Base-by-base conservation (phyloP, 192 early-diverging fungal genomes). In the Lunasporangiospora selenospora region DNA sequence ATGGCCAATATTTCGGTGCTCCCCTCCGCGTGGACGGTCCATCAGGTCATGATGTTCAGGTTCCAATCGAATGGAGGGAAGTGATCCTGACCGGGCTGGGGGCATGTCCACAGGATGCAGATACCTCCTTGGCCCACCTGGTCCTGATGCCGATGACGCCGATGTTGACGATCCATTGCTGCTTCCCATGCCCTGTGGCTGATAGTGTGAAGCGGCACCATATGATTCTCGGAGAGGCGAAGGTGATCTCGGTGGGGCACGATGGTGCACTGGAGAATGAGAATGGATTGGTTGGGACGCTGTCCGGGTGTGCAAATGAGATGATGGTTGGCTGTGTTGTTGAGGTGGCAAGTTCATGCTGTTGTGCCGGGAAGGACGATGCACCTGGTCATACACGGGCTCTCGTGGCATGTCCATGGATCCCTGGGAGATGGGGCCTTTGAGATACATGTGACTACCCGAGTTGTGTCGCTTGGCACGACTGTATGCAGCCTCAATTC, bases 21-120 rank as follows among this genome's bases (percentile, higher is more conserved):
- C n/a, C n/a, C n/a, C n/a, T 9, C 47, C 50, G 4, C 43, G 69
- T 15, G 49, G 63, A 12, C 19, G 53, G 12, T 49, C 3, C 8
- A 53, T n/a, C n/a, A n/a, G 41, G 3, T 69, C 56, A 4, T 42
- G 57, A 43, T 48, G 65, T 4, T 69, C 65, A 4, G 57, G 34
- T 18, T 59, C 57, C 13, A 69, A n/a, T 39, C 65, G 65, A 47
- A 69, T 69, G 2, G 69, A 73, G 11, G 69, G 69, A 39, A 73
- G 42, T 4, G 69, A 73, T 21, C 69, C 69, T 13, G 69, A 36
- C 11, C 69, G 69, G 30, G 59, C 45, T 2, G 69, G 58, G 5
- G 53, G 69, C 0, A 58, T 41, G 24, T 73, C 67, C 9, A 62
- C 60, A 36, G 69, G 69, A 24, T 56, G 69, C 37, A 73, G 43